These are phyloP conservation scores for Boletus reticuloceps DNA, from an alignment of 768 basidiomycete species.

Conservation along the genomic window DNA sequence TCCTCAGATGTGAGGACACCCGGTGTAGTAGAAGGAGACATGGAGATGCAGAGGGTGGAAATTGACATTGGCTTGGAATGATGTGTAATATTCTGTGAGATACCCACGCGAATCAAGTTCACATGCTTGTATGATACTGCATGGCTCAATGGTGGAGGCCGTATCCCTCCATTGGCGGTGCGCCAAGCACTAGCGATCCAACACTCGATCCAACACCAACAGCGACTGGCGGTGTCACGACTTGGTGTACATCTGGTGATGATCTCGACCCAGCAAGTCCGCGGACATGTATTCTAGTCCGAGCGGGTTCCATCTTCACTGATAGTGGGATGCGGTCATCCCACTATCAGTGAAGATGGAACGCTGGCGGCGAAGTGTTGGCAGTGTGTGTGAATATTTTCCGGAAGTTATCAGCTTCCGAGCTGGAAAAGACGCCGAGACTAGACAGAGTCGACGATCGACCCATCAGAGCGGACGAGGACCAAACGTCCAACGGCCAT, in stretches of 20 bases:
- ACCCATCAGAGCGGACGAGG: background rate
- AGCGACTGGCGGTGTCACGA: no score
- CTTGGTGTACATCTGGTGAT: background rate
- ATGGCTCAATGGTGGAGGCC: background rate
- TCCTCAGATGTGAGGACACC: background rate
- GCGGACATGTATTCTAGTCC: background rate
- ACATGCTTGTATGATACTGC: background rate
- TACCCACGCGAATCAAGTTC: background rate
- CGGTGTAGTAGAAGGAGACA: background rate
- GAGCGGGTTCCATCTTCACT: no score
- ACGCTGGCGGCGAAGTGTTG: no score
- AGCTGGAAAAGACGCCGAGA: background rate
- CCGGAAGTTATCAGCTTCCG: background rate
- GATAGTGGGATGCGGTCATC: no score
- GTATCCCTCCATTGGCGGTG: background rate
- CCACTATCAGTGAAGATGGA: no score
- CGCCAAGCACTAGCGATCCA: background rate
- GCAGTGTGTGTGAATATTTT: background rate
- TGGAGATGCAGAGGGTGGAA: conserved; percentile 7
- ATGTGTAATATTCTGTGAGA: background rate
- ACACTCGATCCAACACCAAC: no score
- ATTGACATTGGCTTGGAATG: no score
- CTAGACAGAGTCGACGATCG: background rate
- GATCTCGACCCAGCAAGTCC: background rate
- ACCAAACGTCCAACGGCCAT: no score